These are phyloP conservation scores for Monoraphidium neglectum DNA, from an alignment of 139 green algal genomes.

Conservation along the genomic window DNA sequence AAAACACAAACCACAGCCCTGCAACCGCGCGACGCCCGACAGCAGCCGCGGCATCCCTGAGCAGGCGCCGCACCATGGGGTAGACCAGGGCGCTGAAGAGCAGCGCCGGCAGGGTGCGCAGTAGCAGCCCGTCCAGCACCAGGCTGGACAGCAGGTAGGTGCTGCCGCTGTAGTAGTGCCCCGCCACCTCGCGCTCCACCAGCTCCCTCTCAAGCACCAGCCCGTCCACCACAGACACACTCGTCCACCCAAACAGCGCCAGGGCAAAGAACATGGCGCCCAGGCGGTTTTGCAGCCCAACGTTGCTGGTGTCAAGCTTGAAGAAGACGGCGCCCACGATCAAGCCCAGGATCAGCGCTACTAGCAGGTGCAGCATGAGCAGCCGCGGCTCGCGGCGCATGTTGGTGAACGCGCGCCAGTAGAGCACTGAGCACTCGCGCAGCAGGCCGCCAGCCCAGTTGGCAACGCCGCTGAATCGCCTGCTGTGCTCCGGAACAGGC, in stretches of 20 bases:
- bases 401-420: slow-evolving; percentile 1
- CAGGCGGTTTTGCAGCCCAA: slow-evolving; percentile 65
- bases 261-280: slow-evolving; percentile 80
- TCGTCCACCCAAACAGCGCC: slow-evolving; percentile 72
- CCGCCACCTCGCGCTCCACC: slow-evolving; percentile 49
- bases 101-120: slow-evolving; percentile 62
- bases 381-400: slow-evolving; percentile 24
- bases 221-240: slow-evolving; percentile 67
- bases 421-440: not conserved
- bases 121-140: slow-evolving; percentile 68
- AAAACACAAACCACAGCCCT: no score
- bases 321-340: slow-evolving; percentile 70
- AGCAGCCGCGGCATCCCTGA: no score
- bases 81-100: not conserved
- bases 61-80: no score
- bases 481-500: no score
- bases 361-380: slow-evolving; percentile 58
- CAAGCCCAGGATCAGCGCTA: slow-evolving; percentile 46
- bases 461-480: no score
- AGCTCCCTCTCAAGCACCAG: slow-evolving; percentile 63
- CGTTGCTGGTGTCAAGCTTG: slow-evolving; percentile 24
- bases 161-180: slow-evolving; percentile 9
- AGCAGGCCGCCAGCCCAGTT: not conserved
- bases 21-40: no score
- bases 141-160: slow-evolving; percentile 20